These are phyloP conservation scores for Scheffersomyces lignosus DNA, from an alignment of 805 yeast genomes.

Conservation along the genomic window DNA sequence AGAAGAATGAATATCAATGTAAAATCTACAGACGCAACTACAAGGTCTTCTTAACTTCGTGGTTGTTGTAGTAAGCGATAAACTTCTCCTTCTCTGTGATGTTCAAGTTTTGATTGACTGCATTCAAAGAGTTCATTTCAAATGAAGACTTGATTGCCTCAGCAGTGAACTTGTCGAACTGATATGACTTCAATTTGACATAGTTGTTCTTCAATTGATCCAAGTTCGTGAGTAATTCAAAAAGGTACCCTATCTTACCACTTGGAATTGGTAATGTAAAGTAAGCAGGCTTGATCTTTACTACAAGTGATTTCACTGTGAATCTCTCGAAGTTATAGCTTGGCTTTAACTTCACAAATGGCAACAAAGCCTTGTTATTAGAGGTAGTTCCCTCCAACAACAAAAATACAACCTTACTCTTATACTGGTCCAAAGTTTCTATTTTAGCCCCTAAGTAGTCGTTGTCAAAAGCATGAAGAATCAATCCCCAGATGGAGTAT, in stretches of 20 bases:
- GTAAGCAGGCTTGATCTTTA: slow-evolving; percentile 38
- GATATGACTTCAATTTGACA: slow-evolving; percentile 29
- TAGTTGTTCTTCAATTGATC: slow-evolving; percentile 12
- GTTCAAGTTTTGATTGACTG: slow-evolving; percentile 28
- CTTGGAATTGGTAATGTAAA: slow-evolving; percentile 39
- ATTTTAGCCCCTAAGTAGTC: slow-evolving; percentile 8
- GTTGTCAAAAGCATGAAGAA: slow-evolving; percentile 21
- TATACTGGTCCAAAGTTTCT: slow-evolving; percentile 21
- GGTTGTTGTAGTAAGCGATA: slow-evolving; percentile 7
- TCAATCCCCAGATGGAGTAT: slow-evolving; percentile 26
- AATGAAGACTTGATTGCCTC: slow-evolving; percentile 24
- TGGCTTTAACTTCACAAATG: slow-evolving; percentile 37
- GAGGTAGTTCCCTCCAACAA: slow-evolving; percentile 85
- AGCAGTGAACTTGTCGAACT: slow-evolving; percentile 16
- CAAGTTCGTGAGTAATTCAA: slow-evolving; percentile 21
- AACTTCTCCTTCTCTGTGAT: slow-evolving; percentile 31
- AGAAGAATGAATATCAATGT: too few relatives aligned
- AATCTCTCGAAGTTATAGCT: slow-evolving; percentile 14
- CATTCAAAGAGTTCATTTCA: slow-evolving; percentile 32
- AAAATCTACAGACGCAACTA: slow-evolving; percentile 1
- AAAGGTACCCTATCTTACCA: slow-evolving; percentile 20
- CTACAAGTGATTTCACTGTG: slow-evolving; percentile 34
- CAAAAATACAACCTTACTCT: slow-evolving; percentile 50
- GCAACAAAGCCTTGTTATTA: slow-evolving; percentile 74
- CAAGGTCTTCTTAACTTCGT: slow-evolving; percentile 3